Conservation (phyloP, 2,329 filamentous ascomycete genomes). For the Shiraia sp. region DNA sequence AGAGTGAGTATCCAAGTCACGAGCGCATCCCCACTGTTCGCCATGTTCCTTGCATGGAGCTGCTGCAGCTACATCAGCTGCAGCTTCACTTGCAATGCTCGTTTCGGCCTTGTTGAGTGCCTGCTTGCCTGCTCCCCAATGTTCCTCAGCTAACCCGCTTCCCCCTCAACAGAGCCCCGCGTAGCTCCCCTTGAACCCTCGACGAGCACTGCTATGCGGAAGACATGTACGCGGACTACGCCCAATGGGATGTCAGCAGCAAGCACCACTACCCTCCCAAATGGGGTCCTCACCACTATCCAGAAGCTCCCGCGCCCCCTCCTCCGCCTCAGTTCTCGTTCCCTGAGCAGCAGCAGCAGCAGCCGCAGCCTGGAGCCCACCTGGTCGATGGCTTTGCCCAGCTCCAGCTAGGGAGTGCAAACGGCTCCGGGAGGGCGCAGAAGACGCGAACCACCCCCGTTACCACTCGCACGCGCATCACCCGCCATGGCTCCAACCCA, state of each 20-base stretch:
- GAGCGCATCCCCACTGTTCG: slow-evolving; percentile 11
- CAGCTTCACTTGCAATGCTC: slow-evolving; percentile 7
- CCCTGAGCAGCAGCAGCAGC: slow-evolving; percentile 20
- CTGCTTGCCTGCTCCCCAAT: slow-evolving; percentile 7
- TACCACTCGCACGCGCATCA: slow-evolving; percentile 38
- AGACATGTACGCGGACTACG: slow-evolving; percentile 44
- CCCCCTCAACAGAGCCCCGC: slow-evolving; percentile 17
- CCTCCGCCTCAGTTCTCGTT: slow-evolving; percentile 31
- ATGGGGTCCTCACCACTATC: slow-evolving; percentile 24
- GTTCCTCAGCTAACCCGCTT: slow-evolving; percentile 26
- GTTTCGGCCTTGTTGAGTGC: neutral
- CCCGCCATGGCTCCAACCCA: slow-evolving; percentile 43
- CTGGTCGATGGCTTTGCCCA: slow-evolving; percentile 29
- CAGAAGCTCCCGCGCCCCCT: slow-evolving; percentile 28
- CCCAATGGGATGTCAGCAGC: slow-evolving; percentile 36
- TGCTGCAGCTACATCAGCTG: neutral
- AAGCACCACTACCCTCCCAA: slow-evolving; percentile 35
- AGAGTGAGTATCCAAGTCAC: slow-evolving; percentile 40
- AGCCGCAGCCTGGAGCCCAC: slow-evolving; percentile 16
- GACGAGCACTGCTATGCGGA: slow-evolving; percentile 39
- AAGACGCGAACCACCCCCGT: slow-evolving; percentile 41
- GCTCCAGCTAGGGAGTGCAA: slow-evolving; percentile 22
- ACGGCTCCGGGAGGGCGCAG: slow-evolving; percentile 14
- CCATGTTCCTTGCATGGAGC: slow-evolving; percentile 13
- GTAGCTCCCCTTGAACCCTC: slow-evolving; percentile 14